Conservation (phyloP, 192 early-diverging fungal species). For the Thoreauomyces humboldtii region DNA sequence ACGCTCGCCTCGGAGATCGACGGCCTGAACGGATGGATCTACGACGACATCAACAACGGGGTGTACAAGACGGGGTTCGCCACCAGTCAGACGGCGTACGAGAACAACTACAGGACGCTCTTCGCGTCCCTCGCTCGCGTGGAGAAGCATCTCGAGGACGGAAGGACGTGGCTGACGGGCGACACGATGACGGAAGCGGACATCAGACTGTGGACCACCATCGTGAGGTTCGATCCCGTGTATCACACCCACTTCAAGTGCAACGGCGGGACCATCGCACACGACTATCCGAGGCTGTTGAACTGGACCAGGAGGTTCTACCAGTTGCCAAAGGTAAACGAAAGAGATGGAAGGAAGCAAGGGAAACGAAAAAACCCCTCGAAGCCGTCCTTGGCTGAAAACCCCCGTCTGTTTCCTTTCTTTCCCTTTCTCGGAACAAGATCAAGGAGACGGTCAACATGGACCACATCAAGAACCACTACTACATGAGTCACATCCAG, state of each 20-base stretch:
- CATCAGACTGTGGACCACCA: constrained; percentile 90
- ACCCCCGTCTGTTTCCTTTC: too few species aligned
- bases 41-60: constrained; percentile 94
- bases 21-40: constrained; percentile 85
- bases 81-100: constrained; percentile 80
- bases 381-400: too few species aligned
- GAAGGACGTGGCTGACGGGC: constrained; percentile 78
- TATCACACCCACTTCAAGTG: constrained; percentile 96
- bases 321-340: constrained; percentile 62
- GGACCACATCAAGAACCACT: constrained; percentile 95
- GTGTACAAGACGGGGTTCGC: constrained; percentile 95
- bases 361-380: too few species aligned
- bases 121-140: constrained; percentile 79
- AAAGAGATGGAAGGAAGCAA: too few species aligned
- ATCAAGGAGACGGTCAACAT: constrained; percentile 86
- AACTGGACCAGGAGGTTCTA: constrained; percentile 81
- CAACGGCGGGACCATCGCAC: constrained; percentile 79
- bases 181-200: constrained; percentile 89
- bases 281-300: constrained; percentile 85
- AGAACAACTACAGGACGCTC: constrained; percentile 66
- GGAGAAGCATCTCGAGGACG: constrained; percentile 72
- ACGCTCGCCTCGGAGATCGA: constrained; percentile 76
- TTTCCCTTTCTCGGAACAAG: neutral
- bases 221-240: constrained; percentile 92
- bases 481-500: constrained; percentile 84